Percentiles rank a stretch among this genome's conserved stretches.
Conservation (phyloP, 2,329 filamentous ascomycete species). For the Sporothrix protearum region DNA sequence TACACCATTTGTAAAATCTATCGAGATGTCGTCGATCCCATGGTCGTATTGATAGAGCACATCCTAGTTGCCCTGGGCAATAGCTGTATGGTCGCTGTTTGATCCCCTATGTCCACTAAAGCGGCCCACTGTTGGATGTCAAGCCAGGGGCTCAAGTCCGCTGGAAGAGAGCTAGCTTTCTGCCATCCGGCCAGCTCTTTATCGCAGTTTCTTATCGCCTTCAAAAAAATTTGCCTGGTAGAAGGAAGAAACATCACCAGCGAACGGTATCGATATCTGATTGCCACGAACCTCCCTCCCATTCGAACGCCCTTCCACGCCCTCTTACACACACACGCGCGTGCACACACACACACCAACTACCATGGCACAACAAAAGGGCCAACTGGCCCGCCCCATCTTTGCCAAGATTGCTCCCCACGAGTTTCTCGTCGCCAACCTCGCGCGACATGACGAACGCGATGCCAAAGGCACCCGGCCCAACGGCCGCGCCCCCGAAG, state of each 20-base stretch:
- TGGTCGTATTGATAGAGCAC: not conserved
- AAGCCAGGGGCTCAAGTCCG: not conserved
- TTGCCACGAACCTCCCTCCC: not conserved
- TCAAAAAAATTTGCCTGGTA: constrained; percentile 6
- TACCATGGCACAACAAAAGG: constrained; percentile 25
- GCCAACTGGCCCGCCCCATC: constrained; percentile 53
- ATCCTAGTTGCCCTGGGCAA: not conserved
- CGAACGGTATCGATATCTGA: no score
- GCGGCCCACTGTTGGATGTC: not conserved
- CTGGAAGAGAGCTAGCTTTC: not conserved
- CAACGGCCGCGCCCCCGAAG: constrained; percentile 70
- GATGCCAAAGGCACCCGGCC: constrained; percentile 61
- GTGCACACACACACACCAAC: no score
- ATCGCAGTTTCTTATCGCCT: constrained; percentile 12
- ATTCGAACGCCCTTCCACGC: not conserved
- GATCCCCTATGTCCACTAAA: not conserved
- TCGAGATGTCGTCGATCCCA: not conserved
- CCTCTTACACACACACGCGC: not conserved
- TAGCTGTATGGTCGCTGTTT: not conserved
- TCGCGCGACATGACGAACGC: constrained; percentile 48
- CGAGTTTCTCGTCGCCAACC: constrained; percentile 84
- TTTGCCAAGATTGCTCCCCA: constrained; percentile 89
- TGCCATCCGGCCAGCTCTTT: not conserved
- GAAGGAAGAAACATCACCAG: not conserved
- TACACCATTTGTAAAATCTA: not conserved